Percentiles rank a stretch among this genome's conserved stretches.
These are phyloP conservation scores for Dichotomopilus funicola DNA, from an alignment of 2,329 filamentous ascomycete genomes.

Conservation along the genomic window DNA sequence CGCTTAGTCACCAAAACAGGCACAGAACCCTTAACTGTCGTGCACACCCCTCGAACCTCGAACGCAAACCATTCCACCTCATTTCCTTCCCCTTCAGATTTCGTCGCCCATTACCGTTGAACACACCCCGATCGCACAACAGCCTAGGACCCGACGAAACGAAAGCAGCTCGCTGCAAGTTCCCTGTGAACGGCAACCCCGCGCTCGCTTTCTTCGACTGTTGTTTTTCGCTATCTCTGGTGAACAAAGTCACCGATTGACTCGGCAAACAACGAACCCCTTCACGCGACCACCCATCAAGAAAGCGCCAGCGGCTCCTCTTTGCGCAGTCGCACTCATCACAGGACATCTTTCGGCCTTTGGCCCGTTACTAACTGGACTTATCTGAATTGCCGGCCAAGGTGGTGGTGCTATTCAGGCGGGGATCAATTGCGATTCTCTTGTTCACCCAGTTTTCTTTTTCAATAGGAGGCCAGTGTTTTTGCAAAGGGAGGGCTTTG, in stretches of 20 bases:
- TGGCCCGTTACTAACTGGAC: slow-evolving; percentile 16
- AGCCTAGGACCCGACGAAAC: neutral
- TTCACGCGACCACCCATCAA: too few relatives aligned
- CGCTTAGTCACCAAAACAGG: slow-evolving; percentile 2
- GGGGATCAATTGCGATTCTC: slow-evolving; percentile 22
- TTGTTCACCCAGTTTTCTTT: slow-evolving; percentile 17
- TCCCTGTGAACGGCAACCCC: neutral
- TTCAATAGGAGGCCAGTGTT: slow-evolving; percentile 10
- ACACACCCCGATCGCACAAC: neutral
- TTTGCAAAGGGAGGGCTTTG: slow-evolving; percentile 23
- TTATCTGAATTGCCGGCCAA: slow-evolving; percentile 22
- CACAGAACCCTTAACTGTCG: neutral
- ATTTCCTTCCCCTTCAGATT: neutral
- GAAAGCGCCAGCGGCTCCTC: too few relatives aligned
- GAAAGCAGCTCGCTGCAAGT: neutral
- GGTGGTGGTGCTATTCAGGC: slow-evolving; percentile 25
- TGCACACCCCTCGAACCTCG: neutral
- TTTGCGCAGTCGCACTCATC: too few relatives aligned
- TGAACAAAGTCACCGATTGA: slow-evolving; percentile 6
- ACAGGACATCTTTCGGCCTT: neutral
- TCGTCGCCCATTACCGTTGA: slow-evolving; percentile 1
- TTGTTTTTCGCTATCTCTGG: neutral
- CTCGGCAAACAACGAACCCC: neutral
- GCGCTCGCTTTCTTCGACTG: neutral
- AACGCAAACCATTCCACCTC: neutral